Percentiles rank a stretch among this genome's conserved stretches.
Evolutionary conservation across 2,329 filamentous ascomycete genomes (phyloP).

Genomic region (Cercospora sesami): DNA sequence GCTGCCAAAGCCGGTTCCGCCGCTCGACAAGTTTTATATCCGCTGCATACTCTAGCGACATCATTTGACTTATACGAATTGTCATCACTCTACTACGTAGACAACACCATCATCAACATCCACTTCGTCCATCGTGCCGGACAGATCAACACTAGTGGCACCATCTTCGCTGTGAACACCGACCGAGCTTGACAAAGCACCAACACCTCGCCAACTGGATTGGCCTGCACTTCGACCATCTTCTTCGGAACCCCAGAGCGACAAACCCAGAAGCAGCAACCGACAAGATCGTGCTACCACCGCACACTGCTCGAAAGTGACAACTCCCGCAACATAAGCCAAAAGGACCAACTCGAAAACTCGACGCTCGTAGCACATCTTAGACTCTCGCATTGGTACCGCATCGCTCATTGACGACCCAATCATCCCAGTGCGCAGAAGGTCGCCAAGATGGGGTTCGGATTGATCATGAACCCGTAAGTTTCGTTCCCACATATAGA

Average conservation of each 20-base stretch:
- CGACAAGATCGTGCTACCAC: background rate
- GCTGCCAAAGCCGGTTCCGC: background rate
- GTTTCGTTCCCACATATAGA: background rate
- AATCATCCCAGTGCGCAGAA: background rate
- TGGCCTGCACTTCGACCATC: background rate
- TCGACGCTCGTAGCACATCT: background rate
- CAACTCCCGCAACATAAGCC: background rate
- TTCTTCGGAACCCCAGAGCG: background rate
- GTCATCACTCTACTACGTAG: background rate
- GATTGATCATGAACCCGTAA: conserved; percentile 7
- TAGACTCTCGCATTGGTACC: background rate
- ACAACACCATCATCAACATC: background rate
- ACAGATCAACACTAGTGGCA: background rate
- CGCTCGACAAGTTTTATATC: background rate
- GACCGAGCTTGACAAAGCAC: background rate
- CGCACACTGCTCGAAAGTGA: background rate
- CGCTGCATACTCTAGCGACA: background rate
- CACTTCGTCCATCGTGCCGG: background rate
- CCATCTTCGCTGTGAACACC: background rate
- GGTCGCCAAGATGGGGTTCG: conserved; percentile 1
- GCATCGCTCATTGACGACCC: background rate
- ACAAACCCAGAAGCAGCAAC: background rate
- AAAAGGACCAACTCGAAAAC: background rate
- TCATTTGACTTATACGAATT: background rate
- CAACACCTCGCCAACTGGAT: background rate